phyloP scores from a whole-genome alignment of 1,284 basidiomycete genomes.

The Boletus sp. region DNA sequence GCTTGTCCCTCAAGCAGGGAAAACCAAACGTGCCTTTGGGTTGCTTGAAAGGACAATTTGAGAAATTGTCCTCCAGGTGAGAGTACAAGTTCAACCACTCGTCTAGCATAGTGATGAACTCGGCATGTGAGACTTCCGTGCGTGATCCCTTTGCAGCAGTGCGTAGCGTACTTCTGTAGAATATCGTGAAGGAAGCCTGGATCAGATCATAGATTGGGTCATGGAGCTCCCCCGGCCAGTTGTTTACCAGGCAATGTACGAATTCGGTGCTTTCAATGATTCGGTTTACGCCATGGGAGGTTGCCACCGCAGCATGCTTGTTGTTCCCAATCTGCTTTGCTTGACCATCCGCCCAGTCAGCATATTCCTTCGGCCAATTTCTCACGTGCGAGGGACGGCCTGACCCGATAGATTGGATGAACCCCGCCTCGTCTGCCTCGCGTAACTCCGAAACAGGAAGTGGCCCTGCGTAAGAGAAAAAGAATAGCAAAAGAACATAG shows the following conservation, averaged over 20 bases:
- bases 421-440: background rate
- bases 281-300: background rate
- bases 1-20: background rate
- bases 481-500: conserved; percentile 8
- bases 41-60: background rate
- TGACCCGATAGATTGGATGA: background rate
- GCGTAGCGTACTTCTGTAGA: background rate
- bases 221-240: conserved; percentile 1
- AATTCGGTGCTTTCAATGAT: background rate
- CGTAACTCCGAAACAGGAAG: background rate
- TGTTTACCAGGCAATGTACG: background rate
- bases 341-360: background rate
- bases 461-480: conserved; percentile 6
- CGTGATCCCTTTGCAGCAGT: background rate
- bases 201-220: background rate
- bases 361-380: background rate
- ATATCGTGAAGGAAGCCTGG: background rate
- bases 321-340: no score
- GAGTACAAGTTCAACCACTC: background rate
- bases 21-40: background rate
- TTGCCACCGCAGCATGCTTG: background rate
- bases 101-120: background rate
- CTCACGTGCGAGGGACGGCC: background rate
- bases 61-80: background rate
- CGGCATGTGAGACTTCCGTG: background rate